These are phyloP conservation scores for Anethum foeniculum DNA, from an alignment of 140 eudicot species.

Conservation along the genomic window DNA sequence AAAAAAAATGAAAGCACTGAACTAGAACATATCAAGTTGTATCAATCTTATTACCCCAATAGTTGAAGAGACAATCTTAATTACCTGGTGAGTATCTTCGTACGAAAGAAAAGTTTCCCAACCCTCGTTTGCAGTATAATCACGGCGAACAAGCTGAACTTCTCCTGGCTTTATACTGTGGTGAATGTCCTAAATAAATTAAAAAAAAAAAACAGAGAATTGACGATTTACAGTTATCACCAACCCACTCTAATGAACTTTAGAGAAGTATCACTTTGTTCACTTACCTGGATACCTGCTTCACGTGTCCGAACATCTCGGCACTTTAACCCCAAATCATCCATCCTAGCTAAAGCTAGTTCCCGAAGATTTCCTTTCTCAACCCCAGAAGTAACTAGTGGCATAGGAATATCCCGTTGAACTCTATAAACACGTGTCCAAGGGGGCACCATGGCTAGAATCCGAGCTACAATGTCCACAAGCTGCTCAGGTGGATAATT, in stretches of 20 bases:
- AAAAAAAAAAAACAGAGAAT: not conserved
- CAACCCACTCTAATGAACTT: not conserved
- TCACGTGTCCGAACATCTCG: slow-evolving; percentile 99
- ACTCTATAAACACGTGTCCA: slow-evolving; percentile 99
- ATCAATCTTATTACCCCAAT: not conserved
- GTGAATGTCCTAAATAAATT: slow-evolving; percentile 78
- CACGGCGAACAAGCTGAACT: slow-evolving; percentile 96
- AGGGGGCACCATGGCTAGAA: slow-evolving; percentile 90
- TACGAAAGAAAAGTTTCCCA: slow-evolving; percentile 99
- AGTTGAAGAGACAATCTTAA: not conserved
- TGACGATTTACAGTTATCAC: not conserved
- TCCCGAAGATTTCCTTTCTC: slow-evolving; percentile 98
- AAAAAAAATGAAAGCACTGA: not conserved
- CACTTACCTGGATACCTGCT: slow-evolving; percentile 92
- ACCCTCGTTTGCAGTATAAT: slow-evolving; percentile 93
- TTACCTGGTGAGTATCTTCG: slow-evolving; percentile 94
- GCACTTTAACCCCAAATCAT: slow-evolving; percentile 90
- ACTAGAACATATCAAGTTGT: not conserved
- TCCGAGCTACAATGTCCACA: slow-evolving; percentile 94
- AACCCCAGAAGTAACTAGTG: slow-evolving; percentile 94
- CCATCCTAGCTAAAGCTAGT: slow-evolving; percentile 96
- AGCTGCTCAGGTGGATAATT: slow-evolving; percentile 99
- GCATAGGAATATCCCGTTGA: slow-evolving; percentile 98
- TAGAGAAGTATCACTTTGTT: not conserved
- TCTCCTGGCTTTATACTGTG: slow-evolving; percentile 90